These are phyloP conservation scores for Tetramitus jugosus DNA, from an alignment of 208 protist genomes.

Conservation along the genomic window DNA sequence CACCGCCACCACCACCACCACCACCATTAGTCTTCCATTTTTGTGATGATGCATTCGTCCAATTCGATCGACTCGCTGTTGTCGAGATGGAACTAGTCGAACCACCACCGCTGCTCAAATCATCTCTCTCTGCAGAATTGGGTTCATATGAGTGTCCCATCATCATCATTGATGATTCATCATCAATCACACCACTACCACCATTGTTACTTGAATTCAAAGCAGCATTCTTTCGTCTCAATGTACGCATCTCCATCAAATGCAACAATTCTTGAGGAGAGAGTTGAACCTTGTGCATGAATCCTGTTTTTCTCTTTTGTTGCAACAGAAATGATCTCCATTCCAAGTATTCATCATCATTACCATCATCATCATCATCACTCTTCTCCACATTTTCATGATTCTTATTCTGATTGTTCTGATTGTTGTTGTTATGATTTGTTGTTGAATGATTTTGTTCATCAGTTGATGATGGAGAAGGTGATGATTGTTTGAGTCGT, in stretches of 20 bases:
- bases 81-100: too few species aligned
- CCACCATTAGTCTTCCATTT: background rate
- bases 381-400: too few species aligned
- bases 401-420: background rate
- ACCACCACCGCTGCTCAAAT: too few species aligned
- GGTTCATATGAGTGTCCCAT: background rate
- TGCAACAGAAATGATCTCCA: constrained; percentile 13
- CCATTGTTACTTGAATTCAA: background rate
- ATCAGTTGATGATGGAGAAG: too few species aligned
- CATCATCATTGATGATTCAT: background rate
- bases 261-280: background rate
- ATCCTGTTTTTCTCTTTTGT: background rate
- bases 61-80: background rate
- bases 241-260: background rate
- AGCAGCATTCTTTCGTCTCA: background rate
- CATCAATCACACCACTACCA: background rate
- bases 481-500: too few species aligned
- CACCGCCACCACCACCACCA: background rate
- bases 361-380: too few species aligned
- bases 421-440: background rate
- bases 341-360: background rate
- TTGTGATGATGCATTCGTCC: background rate
- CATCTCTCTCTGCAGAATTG: too few species aligned
- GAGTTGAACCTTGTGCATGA: too few species aligned
- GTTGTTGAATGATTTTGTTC: too few species aligned